Conservation (phyloP, 192 early-diverging fungal genomes). For the Rhizophagus sp. region DNA sequence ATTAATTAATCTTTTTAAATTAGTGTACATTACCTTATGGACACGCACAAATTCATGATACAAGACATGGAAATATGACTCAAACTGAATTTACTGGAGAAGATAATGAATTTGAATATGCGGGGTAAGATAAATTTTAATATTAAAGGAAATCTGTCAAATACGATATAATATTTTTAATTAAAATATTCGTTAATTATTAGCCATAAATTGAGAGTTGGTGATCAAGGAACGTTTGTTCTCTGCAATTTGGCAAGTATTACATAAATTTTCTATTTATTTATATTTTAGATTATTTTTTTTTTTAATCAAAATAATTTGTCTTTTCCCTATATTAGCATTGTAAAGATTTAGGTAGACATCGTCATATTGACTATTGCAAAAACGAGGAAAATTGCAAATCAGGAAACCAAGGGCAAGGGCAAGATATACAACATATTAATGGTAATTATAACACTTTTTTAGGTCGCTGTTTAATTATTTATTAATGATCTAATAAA, state of each 20-base stretch:
- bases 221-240: slow-evolving; percentile 21
- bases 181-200: background rate
- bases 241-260: slow-evolving; percentile 15
- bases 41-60: background rate
- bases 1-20: too few species aligned
- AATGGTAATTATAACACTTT: background rate
- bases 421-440: slow-evolving; percentile 17
- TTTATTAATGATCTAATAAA: background rate
- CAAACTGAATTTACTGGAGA: slow-evolving; percentile 11
- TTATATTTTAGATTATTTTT: background rate
- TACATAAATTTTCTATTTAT: background rate
- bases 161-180: background rate
- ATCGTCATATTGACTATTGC: slow-evolving; percentile 35
- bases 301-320: background rate
- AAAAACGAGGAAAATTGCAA: slow-evolving; percentile 7
- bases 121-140: background rate
- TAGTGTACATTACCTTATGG: slow-evolving; percentile 20
- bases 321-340: background rate
- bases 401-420: background rate
- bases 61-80: slow-evolving; percentile 17
- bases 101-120: slow-evolving; percentile 23
- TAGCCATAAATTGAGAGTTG: slow-evolving; percentile 5
- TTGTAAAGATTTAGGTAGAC: slow-evolving; percentile 23
- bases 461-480: background rate
- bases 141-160: background rate